These are phyloP conservation scores for Berberis vulgaris DNA, from an alignment of 164 flowering plant genomes.

Conservation along the genomic window DNA sequence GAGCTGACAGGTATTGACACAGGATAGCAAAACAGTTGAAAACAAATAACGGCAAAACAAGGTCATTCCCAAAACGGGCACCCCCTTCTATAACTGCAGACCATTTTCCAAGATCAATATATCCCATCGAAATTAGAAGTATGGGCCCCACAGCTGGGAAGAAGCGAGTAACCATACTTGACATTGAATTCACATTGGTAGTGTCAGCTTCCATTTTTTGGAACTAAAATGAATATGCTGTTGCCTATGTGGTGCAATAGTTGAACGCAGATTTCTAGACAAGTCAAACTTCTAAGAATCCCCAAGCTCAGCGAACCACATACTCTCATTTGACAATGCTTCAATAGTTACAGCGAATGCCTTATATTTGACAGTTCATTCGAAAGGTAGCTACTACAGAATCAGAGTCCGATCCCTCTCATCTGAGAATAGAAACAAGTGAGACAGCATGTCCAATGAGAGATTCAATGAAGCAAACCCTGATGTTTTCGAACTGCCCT, in stretches of 20 bases:
- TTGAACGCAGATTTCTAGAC: background rate
- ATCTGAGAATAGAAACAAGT: constrained; percentile 3
- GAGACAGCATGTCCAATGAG: constrained; percentile 4
- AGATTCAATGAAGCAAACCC: constrained; percentile 1
- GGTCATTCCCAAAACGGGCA: constrained; percentile 73
- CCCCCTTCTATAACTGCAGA: constrained; percentile 88
- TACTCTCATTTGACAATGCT: background rate
- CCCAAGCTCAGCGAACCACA: constrained; percentile 3
- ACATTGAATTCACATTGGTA: constrained; percentile 15
- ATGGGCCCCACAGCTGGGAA: constrained; percentile 57
- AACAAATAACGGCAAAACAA: constrained; percentile 38
- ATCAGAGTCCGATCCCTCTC: constrained; percentile 6
- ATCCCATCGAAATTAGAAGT: constrained; percentile 62
- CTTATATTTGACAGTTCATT: background rate
- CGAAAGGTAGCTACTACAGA: background rate
- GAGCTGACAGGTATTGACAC: constrained; percentile 77
- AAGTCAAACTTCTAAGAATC: constrained; percentile 4
- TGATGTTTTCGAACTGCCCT: background rate
- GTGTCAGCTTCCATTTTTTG: constrained; percentile 46
- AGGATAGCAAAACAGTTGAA: constrained; percentile 70
- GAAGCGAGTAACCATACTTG: constrained; percentile 27
- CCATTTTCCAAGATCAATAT: constrained; percentile 98
- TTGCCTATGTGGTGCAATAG: background rate
- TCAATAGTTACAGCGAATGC: constrained; percentile 9
- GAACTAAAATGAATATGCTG: background rate